Evolutionary conservation across 2,329 filamentous ascomycete genomes (phyloP).

Genomic region (Pseudogymnoascus sp.): DNA sequence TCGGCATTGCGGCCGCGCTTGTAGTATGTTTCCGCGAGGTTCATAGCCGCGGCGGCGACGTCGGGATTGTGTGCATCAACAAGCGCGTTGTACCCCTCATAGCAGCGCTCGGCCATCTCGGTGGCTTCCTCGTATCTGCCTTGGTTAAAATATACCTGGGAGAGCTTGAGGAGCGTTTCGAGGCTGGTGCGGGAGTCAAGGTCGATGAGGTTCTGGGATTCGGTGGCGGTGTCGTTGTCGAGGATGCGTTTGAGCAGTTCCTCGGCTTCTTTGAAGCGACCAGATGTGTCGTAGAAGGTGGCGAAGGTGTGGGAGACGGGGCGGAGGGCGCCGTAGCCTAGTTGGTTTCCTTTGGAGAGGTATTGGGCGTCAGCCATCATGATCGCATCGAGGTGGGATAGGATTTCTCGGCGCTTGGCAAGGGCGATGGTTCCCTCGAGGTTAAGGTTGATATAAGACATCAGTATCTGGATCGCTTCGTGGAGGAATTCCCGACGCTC

Average conservation of each 20-base stretch:
- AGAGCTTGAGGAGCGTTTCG: not conserved
- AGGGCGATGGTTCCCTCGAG: not conserved
- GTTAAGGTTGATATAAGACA: not conserved
- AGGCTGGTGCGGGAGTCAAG: slow-evolving; percentile 1
- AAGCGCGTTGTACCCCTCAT: not conserved
- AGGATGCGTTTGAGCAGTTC: not conserved
- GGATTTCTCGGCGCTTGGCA: not conserved
- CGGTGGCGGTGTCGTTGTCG: not conserved
- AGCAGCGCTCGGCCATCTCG: not conserved
- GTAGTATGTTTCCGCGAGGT: not conserved
- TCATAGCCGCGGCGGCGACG: not conserved
- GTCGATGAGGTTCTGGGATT: slow-evolving; percentile 9
- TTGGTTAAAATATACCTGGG: not conserved
- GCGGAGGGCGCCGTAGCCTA: not conserved
- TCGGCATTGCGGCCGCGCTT: not conserved
- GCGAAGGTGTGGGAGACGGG: not conserved
- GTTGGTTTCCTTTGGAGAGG: not conserved
- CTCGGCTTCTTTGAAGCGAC: not conserved
- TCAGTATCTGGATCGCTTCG: not conserved
- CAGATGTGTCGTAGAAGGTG: not conserved
- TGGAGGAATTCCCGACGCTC: slow-evolving; percentile 9
- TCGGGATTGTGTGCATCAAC: not conserved
- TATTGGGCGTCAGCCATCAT: not conserved
- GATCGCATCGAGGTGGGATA: not conserved
- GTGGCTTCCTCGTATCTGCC: slow-evolving; percentile 11